A percentile compares a stretch with the other conserved stretches of the same genome.
Evolutionary conservation across 257 asterid species (phyloP).

Genomic region (Lantana camara): DNA sequence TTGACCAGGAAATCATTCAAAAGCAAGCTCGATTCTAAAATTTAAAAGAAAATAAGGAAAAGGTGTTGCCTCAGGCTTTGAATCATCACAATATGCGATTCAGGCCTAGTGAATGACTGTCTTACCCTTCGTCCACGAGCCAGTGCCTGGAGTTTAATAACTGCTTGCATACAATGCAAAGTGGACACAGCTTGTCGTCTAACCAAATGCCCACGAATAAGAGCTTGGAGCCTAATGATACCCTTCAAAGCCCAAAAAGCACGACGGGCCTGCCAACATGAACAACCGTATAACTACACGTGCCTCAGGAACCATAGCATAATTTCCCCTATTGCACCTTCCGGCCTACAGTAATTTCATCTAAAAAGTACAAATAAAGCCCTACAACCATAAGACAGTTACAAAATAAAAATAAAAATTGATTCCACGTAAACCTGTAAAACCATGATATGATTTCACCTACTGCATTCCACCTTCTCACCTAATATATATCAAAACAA

Average conservation of each 20-base stretch:
- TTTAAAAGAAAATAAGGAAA: neutral
- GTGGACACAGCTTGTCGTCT: slow-evolving; percentile 93
- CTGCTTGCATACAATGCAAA: slow-evolving; percentile 72
- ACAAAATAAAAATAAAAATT: too few relatives aligned
- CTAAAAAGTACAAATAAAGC: too few relatives aligned
- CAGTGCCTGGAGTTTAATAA: slow-evolving; percentile 74
- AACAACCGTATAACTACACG: slow-evolving; percentile 6
- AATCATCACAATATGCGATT: slow-evolving; percentile 16
- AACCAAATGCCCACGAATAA: slow-evolving; percentile 91
- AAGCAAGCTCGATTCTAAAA: too few relatives aligned
- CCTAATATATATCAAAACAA: too few relatives aligned
- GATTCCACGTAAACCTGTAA: too few relatives aligned
- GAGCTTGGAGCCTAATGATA: slow-evolving; percentile 91
- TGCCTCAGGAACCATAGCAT: neutral
- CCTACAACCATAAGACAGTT: too few relatives aligned
- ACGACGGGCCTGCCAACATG: slow-evolving; percentile 72
- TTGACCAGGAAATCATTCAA: too few relatives aligned
- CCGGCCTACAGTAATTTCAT: too few relatives aligned
- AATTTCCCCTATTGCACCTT: too few relatives aligned
- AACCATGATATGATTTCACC: neutral
- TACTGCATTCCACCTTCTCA: too few relatives aligned
- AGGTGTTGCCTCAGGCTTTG: slow-evolving; percentile 29
- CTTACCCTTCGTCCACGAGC: slow-evolving; percentile 62
- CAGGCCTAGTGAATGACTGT: slow-evolving; percentile 31
- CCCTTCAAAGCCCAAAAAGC: slow-evolving; percentile 92